Base-by-base conservation (phyloP, 306 rosid genomes). In the Trichosanthes cucumerina region DNA sequence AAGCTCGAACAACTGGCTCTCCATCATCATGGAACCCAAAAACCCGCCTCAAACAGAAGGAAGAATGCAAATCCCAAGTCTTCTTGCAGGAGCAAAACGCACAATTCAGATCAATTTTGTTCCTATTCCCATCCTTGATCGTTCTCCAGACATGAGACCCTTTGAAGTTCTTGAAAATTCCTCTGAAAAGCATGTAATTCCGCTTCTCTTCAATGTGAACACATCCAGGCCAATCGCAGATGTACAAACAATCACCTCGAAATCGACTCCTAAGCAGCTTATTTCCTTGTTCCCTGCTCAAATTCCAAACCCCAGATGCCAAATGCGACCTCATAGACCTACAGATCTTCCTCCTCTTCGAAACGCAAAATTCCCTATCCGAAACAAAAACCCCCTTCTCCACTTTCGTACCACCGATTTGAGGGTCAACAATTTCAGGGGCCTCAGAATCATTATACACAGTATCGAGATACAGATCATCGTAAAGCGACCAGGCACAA, bases 201-300 rank as follows among this genome's bases (percentile, higher is more conserved):
- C 99, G 85, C 86, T 86, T 91, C 91, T 90, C 97, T 69, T 96
- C 99, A 6, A 82, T 75, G 84, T 96, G 99, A 47, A 87, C 89
- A 31, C 99, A 96, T 0, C 97, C 97, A 0, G 99, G 99, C 99
- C 96, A 92, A 79, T 91, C 97, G 65, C 98, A 88, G 7, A 96
- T 77, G 33, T 96, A 96, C 54, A 96, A 73, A 75, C 84, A 85
- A 23, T 96, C 99, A 33, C 92, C 93, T 1, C 99, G 93, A 79
- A 90, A 96, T 34, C 89, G 93, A 14, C 99, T 82, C 0, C 85
- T 90, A 1, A 96, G 89, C 0, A 96, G 89, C 85, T 96, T 96
- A 58, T 85, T 89, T 21, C 99, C 99, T 34, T 88, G 88, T 57
- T 96, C 99, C 4, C 97, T 85, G 58, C 93, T 91, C 83, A 96